A percentile compares a stretch with the other conserved stretches of the same genome.
phyloP scores from a whole-genome alignment of 1,284 basidiomycete species.

The Rhodotorula sp. region DNA sequence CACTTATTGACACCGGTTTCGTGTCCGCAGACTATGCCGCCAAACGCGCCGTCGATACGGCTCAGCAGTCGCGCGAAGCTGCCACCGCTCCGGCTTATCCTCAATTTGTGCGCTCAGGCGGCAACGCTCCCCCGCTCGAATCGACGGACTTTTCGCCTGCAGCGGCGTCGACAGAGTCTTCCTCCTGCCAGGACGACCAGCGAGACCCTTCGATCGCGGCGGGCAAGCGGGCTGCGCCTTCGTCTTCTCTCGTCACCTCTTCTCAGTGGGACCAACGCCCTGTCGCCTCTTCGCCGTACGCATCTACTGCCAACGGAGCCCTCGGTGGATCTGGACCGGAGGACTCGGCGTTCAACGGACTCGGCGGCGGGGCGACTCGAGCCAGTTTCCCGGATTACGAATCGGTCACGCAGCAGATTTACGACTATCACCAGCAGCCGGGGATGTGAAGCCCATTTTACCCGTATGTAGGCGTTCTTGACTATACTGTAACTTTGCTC shows the following conservation, averaged over 20 bases:
- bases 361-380: background rate
- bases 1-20: background rate
- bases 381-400: background rate
- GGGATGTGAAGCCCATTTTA: too few species aligned
- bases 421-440: too few species aligned
- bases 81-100: background rate
- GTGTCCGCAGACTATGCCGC: slow-evolving; percentile 16
- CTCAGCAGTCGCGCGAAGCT: slow-evolving; percentile 32
- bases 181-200: background rate
- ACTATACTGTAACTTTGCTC: background rate
- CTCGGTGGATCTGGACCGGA: background rate
- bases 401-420: too few species aligned
- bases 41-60: slow-evolving; percentile 23
- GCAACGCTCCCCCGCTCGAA: background rate
- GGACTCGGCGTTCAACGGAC: background rate
- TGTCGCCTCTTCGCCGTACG: background rate
- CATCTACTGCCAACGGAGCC: background rate
- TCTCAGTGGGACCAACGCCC: background rate
- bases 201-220: slow-evolving; percentile 21
- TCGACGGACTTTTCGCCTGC: background rate
- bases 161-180: background rate
- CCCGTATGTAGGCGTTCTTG: background rate
- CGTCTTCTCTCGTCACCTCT: background rate
- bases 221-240: slow-evolving; percentile 16
- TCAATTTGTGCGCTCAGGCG: background rate